Percentiles rank a stretch among this genome's conserved stretches.
Conservation (phyloP, 441 rosid genomes). For the Breynia disticha region DNA sequence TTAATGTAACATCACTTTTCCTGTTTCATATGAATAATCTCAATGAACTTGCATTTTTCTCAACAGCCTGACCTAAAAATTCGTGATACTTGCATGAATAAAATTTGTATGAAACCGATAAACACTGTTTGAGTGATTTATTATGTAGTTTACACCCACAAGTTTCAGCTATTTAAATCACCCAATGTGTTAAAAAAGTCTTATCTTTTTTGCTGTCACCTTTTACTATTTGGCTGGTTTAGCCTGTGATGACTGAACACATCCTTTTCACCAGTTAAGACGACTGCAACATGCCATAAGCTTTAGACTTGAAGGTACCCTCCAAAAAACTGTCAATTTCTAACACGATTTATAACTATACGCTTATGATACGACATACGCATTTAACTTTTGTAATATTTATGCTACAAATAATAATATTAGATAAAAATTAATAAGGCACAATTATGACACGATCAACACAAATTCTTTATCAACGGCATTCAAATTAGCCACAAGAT, state of each 20-base stretch:
- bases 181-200: conserved; percentile 2
- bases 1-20: too few species aligned
- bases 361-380: too few species aligned
- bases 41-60: background rate
- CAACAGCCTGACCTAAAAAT: conserved; percentile 1
- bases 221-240: conserved; percentile 1
- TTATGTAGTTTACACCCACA: conserved; percentile 2
- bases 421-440: too few species aligned
- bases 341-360: too few species aligned
- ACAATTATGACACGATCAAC: too few species aligned
- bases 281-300: conserved; percentile 15
- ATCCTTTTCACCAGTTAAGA: conserved; percentile 17
- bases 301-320: conserved; percentile 10
- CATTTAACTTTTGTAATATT: too few species aligned
- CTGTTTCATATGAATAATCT: too few species aligned
- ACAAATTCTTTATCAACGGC: too few species aligned
- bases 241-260: conserved; percentile 16
- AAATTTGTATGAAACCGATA: too few species aligned
- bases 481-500: conserved; percentile 14
- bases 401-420: too few species aligned
- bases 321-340: too few species aligned
- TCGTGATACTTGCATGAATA: conserved; percentile 13
- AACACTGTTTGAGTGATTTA: conserved; percentile 6
- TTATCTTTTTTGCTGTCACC: background rate
- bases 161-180: background rate